A percentile compares a stretch with the other conserved stretches of the same genome.
These are phyloP conservation scores for Sungouiozyma ichnusensis DNA, from an alignment of 805 yeast genomes.

Conservation along the genomic window DNA sequence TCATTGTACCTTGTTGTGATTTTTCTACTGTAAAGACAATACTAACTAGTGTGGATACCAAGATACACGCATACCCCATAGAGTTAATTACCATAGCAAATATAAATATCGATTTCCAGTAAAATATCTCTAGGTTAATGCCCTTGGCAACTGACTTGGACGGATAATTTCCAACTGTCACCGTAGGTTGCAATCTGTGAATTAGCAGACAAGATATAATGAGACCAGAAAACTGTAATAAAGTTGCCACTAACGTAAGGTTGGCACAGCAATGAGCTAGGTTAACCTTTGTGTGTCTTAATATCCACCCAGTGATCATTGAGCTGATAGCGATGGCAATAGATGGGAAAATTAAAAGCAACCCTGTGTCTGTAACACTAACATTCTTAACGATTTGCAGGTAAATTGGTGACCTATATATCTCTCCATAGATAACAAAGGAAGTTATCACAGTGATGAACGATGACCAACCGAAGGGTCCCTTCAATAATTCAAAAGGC, in stretches of 20 bases:
- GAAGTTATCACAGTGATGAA: conserved; percentile 37
- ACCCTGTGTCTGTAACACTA: conserved; percentile 44
- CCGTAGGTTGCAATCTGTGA: conserved; percentile 13
- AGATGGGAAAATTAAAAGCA: conserved; percentile 46
- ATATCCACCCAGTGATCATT: conserved; percentile 40
- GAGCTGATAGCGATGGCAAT: conserved; percentile 45
- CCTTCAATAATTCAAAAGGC: conserved; percentile 43
- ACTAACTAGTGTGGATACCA: conserved; percentile 49
- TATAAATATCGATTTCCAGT: conserved; percentile 26
- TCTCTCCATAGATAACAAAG: conserved; percentile 35
- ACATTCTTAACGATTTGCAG: conserved; percentile 42
- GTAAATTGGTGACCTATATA: conserved; percentile 52
- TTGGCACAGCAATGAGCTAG: conserved; percentile 23
- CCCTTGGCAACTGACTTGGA: conserved; percentile 2
- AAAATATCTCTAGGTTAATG: conserved; percentile 6
- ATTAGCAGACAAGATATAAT: conserved; percentile 12
- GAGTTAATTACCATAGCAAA: conserved; percentile 30
- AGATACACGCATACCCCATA: conserved; percentile 43
- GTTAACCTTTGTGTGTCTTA: conserved; percentile 28
- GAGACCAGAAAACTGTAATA: conserved; percentile 17
- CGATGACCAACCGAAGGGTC: conserved; percentile 46
- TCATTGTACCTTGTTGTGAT: conserved; percentile 38
- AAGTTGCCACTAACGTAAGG: conserved; percentile 15
- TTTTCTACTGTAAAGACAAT: conserved; percentile 37
- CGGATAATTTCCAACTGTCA: conserved; percentile 3